Evolutionary conservation across 106 monocot genomes (phyloP).

Genomic region (Dendrobium huoshanense): DNA sequence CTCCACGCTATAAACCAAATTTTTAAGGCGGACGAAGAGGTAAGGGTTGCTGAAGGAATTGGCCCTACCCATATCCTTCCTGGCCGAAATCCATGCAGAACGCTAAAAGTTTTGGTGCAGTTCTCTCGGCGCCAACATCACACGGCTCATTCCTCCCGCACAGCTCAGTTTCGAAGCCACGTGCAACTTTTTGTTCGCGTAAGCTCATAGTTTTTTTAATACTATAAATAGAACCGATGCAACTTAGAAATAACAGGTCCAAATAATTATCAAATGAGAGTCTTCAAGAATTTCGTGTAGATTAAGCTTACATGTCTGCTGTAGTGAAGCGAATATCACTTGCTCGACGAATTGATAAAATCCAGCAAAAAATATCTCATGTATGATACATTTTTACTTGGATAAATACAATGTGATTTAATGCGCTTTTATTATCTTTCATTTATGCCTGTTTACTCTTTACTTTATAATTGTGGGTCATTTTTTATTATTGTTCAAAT

Average conservation of each 20-base stretch:
- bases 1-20: slow-evolving; percentile 46
- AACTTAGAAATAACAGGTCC: no score
- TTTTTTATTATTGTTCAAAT: not conserved
- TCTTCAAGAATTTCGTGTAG: slow-evolving; percentile 15
- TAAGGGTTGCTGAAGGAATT: slow-evolving; percentile 23
- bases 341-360: slow-evolving; percentile 22
- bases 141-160: no score
- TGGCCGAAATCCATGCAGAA: no score
- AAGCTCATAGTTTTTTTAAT: no score
- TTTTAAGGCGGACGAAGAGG: slow-evolving; percentile 37
- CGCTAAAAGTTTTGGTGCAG: no score
- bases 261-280: slow-evolving; percentile 7
- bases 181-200: no score
- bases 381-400: not conserved
- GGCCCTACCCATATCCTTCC: no score
- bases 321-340: slow-evolving; percentile 13
- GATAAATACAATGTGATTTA: not conserved
- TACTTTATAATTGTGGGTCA: not conserved
- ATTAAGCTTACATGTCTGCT: slow-evolving; percentile 12
- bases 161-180: no score
- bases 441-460: not conserved
- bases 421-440: not conserved
- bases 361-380: slow-evolving; percentile 11
- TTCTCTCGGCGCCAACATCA: no score
- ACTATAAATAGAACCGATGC: no score